phyloP scores from a whole-genome alignment of 2,329 filamentous ascomycete genomes.

The Paraconiothyrium sp. region DNA sequence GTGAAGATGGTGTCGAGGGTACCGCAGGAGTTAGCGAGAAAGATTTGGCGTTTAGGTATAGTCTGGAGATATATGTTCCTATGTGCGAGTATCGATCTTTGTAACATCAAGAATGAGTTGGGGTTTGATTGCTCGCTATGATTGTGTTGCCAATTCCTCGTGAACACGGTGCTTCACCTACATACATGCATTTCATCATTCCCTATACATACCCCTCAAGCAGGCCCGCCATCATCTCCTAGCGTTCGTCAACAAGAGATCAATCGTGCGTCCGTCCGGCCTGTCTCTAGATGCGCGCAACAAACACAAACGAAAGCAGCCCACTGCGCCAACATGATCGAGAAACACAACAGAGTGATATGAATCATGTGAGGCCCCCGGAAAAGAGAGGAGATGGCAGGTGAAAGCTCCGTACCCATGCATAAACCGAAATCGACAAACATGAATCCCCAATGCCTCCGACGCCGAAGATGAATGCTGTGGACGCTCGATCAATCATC shows the following conservation, averaged over 20 bases:
- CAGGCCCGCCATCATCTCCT: background rate
- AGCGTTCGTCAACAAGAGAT: background rate
- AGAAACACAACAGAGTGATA: background rate
- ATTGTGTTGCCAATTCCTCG: background rate
- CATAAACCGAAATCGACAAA: background rate
- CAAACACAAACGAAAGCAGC: background rate
- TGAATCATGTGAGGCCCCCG: background rate
- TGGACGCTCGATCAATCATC: background rate
- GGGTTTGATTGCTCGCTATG: background rate
- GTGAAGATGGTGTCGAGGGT: no score
- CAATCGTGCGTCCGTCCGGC: background rate
- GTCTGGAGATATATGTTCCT: no score
- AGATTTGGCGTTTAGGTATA: background rate
- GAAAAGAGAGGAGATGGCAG: background rate
- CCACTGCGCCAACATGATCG: background rate
- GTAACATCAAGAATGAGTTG: background rate
- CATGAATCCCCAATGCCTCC: background rate
- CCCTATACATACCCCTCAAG: background rate
- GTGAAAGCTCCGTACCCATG: slow-evolving; percentile 2
- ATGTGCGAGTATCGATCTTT: background rate
- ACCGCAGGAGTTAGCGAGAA: no score
- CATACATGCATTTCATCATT: background rate
- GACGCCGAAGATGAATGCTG: slow-evolving; percentile 4
- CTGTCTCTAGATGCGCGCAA: no score
- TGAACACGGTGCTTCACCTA: background rate